Base-by-base conservation (phyloP, 139 green algal genomes). In the Tetradesmus obliquus region DNA sequence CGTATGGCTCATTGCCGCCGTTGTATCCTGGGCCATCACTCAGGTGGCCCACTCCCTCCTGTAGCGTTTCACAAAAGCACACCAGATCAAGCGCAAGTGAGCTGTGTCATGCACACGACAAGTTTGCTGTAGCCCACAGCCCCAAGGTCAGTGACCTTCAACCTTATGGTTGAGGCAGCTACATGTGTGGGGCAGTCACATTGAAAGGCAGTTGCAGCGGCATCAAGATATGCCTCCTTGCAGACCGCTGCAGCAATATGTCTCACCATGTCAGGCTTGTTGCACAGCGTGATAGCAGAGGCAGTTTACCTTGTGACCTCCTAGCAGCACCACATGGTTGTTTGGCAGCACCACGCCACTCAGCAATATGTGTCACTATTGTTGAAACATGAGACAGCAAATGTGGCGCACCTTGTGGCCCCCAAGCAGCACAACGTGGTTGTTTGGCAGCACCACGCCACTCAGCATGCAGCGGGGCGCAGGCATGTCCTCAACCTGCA, bases 401-500 rank as follows among this genome's bases (percentile, higher is more conserved):
- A 45, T 45, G 32, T 45, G 1, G 15, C 55, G 9, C 69, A 90
- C 85, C 85, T 82, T 82, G 4, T 90, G 85, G 60, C 85, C 85
- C 2, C 85, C 85, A 10, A 10, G 22, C 3, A 90, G 62, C 4
- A 90, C 45, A 4, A 90, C 45, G 45, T 90, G 66, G 10, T 62
- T 62, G 45, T 90, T 90, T 45, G 85, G 85, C 85, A 90, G 85
- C 60, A 90, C 22, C 9, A 62, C 20, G 60, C 85, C 85, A 57
- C 82, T 62, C 57, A 90, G 66, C 9, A 90, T 82, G 69, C 85
- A 90, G 55, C 85, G 60, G 3, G 66, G 32, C 32, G 13, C 85
- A 8, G 85, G 85, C 85, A 90, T 90, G 60, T 90, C 20, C 85
- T 90, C 85, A 55, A 84, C 79, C 79, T 84, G 79, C 79, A 79